Conservation (phyloP, 1,284 basidiomycete species). For the Irpex rosettiformis region DNA sequence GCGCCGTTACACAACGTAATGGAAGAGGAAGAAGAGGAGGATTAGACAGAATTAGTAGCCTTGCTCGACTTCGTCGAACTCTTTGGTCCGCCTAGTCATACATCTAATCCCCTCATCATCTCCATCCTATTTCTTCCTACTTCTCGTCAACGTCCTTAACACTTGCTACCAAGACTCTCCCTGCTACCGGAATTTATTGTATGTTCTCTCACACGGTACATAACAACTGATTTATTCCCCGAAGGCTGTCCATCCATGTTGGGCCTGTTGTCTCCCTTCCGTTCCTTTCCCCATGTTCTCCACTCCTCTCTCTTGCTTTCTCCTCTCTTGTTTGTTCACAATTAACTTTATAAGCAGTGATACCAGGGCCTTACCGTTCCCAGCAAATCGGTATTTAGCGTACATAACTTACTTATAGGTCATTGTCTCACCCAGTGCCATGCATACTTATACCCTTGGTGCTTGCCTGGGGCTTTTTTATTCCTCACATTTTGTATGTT, state of each 20-base stretch:
- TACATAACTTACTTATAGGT: background rate
- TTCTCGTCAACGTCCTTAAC: background rate
- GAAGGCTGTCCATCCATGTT: background rate
- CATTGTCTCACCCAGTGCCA: background rate
- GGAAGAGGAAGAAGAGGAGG: slow-evolving; percentile 71
- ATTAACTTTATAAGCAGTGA: background rate
- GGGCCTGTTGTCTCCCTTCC: background rate
- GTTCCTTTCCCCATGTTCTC: background rate
- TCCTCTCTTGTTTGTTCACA: background rate
- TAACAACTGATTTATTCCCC: background rate
- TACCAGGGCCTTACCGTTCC: background rate
- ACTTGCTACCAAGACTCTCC: background rate
- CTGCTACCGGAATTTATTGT: background rate
- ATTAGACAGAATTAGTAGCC: slow-evolving; percentile 1
- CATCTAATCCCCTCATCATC: background rate
- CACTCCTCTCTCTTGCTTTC: background rate
- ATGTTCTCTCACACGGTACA: background rate
- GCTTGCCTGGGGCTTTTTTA: too few relatives aligned
- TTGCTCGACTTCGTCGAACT: background rate
- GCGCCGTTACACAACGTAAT: slow-evolving; percentile 83
- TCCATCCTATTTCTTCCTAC: background rate
- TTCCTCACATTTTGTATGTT: too few relatives aligned
- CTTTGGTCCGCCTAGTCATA: background rate
- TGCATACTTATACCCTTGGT: too few relatives aligned
- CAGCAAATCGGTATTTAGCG: background rate